Base-by-base conservation (phyloP, 345 rosid genomes). In the Gossypium ekmanianum region DNA sequence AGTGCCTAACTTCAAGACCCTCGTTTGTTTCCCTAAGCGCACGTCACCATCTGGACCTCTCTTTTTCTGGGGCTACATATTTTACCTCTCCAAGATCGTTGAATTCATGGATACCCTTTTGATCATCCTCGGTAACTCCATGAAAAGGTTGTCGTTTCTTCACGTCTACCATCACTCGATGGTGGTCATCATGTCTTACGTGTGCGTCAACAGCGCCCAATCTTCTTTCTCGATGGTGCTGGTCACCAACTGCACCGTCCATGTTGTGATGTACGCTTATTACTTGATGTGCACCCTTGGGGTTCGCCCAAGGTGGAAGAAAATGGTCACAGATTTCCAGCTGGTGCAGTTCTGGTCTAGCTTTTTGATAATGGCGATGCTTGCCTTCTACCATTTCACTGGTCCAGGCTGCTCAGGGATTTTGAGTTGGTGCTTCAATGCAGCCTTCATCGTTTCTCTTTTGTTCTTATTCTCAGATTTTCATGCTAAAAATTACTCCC, bases 101-200 rank as follows among this genome's bases (percentile, higher is more conserved):
- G 95, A 90, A 78, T 86, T 84, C 58, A 20, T 79, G 0, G 95
- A 90, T 75, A 90, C 95, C 68, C 76, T 90, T 11, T 61, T 88
- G 64, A 90, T 90, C 50, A 72, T 88, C 50, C 27, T 87, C 13
- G 71, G 86, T 20, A 81, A 80, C 20, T 84, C 90, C 27, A 63
- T 13, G 74, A 76, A 75, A 43, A 71, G 94, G 57, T 84, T 88
- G 18, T 80, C 89, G 4, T 87, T 90, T 76, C 95, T 90, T 71
- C 95, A 90, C 78, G 90, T 90, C 1, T 90, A 85, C 86, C 95
- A 90, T 78, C 95, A 90, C 77, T 74, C 92, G 0, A 81, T 85
- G 52, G 91, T 86, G 17, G 77, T 88, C 7, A 68, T 87, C 70
- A 88, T 90, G 92, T 88, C 91, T 61, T 90, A 84, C 76, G 9